A percentile compares a stretch with the other conserved stretches of the same genome.
phyloP scores from a whole-genome alignment of 352 stramenopile genomes.

The Pythium volutum region DNA sequence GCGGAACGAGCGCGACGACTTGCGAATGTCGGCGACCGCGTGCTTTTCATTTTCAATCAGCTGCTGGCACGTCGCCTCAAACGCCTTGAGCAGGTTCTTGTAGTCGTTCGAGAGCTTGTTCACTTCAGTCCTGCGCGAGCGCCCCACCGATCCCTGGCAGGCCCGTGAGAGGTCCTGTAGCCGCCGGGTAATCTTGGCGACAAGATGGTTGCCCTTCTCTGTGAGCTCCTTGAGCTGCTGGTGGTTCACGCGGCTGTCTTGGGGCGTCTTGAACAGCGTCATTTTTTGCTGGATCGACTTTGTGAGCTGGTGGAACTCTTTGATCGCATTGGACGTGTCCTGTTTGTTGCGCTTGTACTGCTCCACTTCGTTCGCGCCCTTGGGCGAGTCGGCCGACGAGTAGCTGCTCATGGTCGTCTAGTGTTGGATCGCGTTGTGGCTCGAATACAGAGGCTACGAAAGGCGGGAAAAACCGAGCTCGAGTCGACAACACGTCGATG shows the following conservation, averaged over 20 bases:
- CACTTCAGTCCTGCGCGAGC: constrained; percentile 28
- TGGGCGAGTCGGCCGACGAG: constrained; percentile 29
- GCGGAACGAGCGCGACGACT: constrained; percentile 33
- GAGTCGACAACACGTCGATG: not conserved
- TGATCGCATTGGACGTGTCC: constrained; percentile 33
- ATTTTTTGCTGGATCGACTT: constrained; percentile 37
- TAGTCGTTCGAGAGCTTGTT: constrained; percentile 37
- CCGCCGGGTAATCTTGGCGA: constrained; percentile 28
- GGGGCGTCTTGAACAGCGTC: constrained; percentile 31
- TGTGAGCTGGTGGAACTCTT: constrained; percentile 32
- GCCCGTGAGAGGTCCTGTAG: constrained; percentile 32
- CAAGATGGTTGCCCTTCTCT: constrained; percentile 36
- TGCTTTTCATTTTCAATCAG: constrained; percentile 32
- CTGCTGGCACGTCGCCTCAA: constrained; percentile 33
- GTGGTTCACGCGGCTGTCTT: constrained; percentile 39
- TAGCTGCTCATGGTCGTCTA: constrained; percentile 24
- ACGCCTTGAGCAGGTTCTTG: constrained; percentile 35
- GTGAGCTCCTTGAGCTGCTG: constrained; percentile 39
- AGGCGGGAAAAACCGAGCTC: no score
- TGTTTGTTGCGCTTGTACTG: constrained; percentile 31
- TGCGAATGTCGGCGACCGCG: constrained; percentile 32
- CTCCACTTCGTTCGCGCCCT: constrained; percentile 25
- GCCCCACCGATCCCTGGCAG: constrained; percentile 20
- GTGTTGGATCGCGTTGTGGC: not conserved
- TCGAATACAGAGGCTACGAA: not conserved